Conservation (phyloP, 345 rosid genomes). For the Gossypium stocksii region DNA sequence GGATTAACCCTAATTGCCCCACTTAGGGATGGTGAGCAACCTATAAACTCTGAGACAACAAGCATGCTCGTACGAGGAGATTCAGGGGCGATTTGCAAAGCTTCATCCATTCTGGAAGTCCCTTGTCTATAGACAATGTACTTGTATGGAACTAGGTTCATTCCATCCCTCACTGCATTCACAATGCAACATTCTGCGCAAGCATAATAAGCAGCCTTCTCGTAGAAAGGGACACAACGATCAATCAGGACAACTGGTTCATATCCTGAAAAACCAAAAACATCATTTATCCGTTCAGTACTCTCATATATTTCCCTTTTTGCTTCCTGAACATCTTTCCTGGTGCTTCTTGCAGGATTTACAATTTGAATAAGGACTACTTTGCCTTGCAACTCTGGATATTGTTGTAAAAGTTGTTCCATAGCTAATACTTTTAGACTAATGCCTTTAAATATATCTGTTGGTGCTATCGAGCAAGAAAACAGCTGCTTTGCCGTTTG, state of each 20-base stretch:
- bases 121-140: conserved; percentile 37
- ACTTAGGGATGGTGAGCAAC: conserved; percentile 43
- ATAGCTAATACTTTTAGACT: conserved; percentile 33
- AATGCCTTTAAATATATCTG: conserved; percentile 38
- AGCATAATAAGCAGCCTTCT: conserved; percentile 34
- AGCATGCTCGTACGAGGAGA: conserved; percentile 29
- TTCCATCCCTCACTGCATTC: conserved; percentile 41
- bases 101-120: conserved; percentile 32
- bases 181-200: conserved; percentile 40
- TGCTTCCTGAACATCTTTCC: conserved; percentile 25
- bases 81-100: conserved; percentile 20
- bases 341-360: conserved; percentile 37
- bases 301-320: conserved; percentile 26
- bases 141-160: conserved; percentile 38
- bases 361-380: conserved; percentile 37
- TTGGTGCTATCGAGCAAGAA: too few relatives aligned
- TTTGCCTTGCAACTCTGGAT: conserved; percentile 27
- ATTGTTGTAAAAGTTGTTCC: conserved; percentile 37
- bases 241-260: conserved; percentile 32
- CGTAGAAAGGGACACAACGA: conserved; percentile 25
- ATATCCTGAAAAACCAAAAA: conserved; percentile 32
- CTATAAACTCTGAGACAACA: conserved; percentile 42
- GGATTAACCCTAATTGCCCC: conserved; percentile 46
- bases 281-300: conserved; percentile 28
- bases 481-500: too few relatives aligned